Base-by-base conservation (phyloP, 2,329 filamentous ascomycete genomes). In the Colletotrichum musae region DNA sequence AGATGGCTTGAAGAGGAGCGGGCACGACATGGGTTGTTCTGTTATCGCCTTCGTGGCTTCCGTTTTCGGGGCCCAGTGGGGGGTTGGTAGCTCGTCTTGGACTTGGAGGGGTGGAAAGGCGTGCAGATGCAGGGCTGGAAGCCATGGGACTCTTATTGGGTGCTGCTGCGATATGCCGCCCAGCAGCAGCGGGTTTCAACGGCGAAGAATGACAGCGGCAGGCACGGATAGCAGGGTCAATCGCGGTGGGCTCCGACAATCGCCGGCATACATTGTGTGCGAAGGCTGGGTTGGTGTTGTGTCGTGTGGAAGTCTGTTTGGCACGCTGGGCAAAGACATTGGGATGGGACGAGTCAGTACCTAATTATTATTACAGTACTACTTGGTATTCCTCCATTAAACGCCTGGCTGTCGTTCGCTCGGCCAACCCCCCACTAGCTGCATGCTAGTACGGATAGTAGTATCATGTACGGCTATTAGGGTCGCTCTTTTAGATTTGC, bases 81-180 rank as follows among this genome's bases (percentile, higher is more conserved):
- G 90, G 21, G 21, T 24, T 91, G 13, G 89, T 89, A 39, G 90
- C 91, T 73, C 88, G 85, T 64, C 51, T 62, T 63, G 86, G 78
- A 66, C 51, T 62, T 63, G 86, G 78, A 66, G 88, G 88, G 71
- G 89, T 84, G 53, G 67, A 43, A 32, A 56, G 50, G 54, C 24
- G 53, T 28, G 66, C 28, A 48, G 32, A 52, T 52, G 41, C 60
- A 68, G 89, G 83, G 73, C 83, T 83, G 68, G 88, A 85, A 71
- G 88, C 88, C 90, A 92, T 92, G 72, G 60, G 73, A 73, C 66
- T 70, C 47, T 48, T 45, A 50, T 54, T 45, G 41, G 56, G 47
- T 45, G n/a, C 26, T n/a, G 26, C n/a, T 32, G n/a, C 24, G 39
- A 39, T 58, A 12, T 58, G 32, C 6, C 16, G 43, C 59, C 58